Conservation (phyloP, 257 asterid species). For the Gynochthodes officinalis region DNA sequence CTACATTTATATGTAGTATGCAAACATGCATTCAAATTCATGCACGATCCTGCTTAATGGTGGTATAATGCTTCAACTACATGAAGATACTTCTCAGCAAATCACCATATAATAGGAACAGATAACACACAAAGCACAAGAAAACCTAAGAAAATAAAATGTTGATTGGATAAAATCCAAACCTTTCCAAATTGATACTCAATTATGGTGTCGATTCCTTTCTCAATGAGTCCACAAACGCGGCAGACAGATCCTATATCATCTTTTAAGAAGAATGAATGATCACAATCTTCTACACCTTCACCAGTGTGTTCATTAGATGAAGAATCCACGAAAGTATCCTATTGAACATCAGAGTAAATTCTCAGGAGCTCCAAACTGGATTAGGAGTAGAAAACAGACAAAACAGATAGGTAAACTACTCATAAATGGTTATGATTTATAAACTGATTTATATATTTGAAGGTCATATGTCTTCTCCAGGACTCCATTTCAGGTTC, state of each 20-base stretch:
- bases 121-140: conserved; percentile 6
- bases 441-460: neutral
- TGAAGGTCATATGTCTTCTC: too few relatives aligned
- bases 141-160: neutral
- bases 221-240: conserved; percentile 29
- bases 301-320: conserved; percentile 21
- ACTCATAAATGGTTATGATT: neutral
- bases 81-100: neutral
- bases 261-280: conserved; percentile 30
- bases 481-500: neutral
- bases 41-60: neutral
- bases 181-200: conserved; percentile 56
- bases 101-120: neutral
- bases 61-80: neutral
- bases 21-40: neutral
- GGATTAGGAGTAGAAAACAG: neutral
- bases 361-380: conserved; percentile 7
- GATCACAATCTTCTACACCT: conserved; percentile 43
- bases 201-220: conserved; percentile 24
- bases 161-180: neutral
- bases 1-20: too few relatives aligned
- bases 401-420: neutral
- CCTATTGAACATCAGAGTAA: conserved; percentile 27
- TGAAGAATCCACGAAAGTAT: conserved; percentile 4
- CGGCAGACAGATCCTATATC: conserved; percentile 37